phyloP scores from a whole-genome alignment of 805 yeast species.

The Yarrowia phangngaensis region DNA sequence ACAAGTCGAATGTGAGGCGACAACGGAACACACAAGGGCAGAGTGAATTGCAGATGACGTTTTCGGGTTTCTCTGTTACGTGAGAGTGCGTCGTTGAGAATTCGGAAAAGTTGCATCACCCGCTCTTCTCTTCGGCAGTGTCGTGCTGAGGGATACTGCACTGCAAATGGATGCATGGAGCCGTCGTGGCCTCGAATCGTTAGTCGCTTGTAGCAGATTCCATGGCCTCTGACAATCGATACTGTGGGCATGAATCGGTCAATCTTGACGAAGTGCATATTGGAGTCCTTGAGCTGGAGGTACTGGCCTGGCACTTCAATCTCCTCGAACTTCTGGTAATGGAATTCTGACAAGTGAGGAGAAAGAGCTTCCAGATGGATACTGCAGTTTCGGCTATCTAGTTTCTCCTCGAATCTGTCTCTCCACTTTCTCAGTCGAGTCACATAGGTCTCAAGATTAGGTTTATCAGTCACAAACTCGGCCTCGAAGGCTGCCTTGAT shows the following conservation, averaged over 20 bases:
- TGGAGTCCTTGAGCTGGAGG: conserved; percentile 78
- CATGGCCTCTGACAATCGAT: conserved; percentile 83
- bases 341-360: conserved; percentile 94
- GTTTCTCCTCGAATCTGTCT: conserved; percentile 82
- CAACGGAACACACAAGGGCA: conserved; percentile 89
- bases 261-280: conserved; percentile 85
- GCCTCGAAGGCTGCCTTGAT: conserved; percentile 85
- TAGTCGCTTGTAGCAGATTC: conserved; percentile 82
- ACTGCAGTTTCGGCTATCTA: conserved; percentile 76
- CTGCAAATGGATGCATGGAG: conserved; percentile 84
- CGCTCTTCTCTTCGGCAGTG: conserved; percentile 96
- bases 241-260: conserved; percentile 88
- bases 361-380: conserved; percentile 85
- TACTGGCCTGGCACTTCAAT: conserved; percentile 98
- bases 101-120: conserved; percentile 83
- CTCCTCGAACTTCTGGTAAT: conserved; percentile 96
- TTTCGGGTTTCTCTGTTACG: conserved; percentile 85
- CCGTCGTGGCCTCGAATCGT: conserved; percentile 94
- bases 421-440: conserved; percentile 85
- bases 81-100: conserved; percentile 74
- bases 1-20: conserved; percentile 91
- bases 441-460: conserved; percentile 83
- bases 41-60: conserved; percentile 75
- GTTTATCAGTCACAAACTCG: conserved; percentile 82
- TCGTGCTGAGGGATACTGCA: conserved; percentile 96